These are phyloP conservation scores for Ophiosphaerella korrae DNA, from an alignment of 2,329 filamentous ascomycete genomes.

Conservation along the genomic window DNA sequence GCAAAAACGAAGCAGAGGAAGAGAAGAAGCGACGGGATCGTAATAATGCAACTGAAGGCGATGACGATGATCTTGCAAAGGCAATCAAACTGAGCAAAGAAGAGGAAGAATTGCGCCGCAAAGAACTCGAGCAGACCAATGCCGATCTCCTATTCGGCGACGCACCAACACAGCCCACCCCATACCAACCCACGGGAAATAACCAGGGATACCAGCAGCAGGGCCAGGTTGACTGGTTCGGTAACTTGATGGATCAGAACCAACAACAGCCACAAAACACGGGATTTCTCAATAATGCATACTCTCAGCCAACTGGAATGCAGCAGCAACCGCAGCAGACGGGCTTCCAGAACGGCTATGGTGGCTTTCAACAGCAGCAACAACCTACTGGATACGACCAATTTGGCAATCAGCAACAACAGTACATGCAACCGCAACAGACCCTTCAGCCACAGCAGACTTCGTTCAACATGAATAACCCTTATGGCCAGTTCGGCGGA, in stretches of 20 bases:
- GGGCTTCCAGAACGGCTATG: slow-evolving; percentile 71
- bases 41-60: slow-evolving; percentile 51
- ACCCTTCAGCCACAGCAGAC: slow-evolving; percentile 64
- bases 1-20: slow-evolving; percentile 93
- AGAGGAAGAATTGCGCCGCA: slow-evolving; percentile 86
- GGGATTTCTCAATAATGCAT: slow-evolving; percentile 70
- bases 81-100: slow-evolving; percentile 93
- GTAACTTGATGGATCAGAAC: slow-evolving; percentile 83
- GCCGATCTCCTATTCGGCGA: slow-evolving; percentile 89
- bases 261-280: slow-evolving; percentile 66
- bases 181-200: slow-evolving; percentile 83
- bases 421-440: slow-evolving; percentile 44
- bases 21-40: slow-evolving; percentile 73
- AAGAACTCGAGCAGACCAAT: slow-evolving; percentile 85
- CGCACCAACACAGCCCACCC: slow-evolving; percentile 64
- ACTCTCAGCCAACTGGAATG: slow-evolving; percentile 79
- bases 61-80: slow-evolving; percentile 90
- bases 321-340: slow-evolving; percentile 63
- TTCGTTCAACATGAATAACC: slow-evolving; percentile 57
- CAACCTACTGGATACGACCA: slow-evolving; percentile 74
- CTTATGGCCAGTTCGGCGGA: slow-evolving; percentile 44
- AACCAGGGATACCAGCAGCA: slow-evolving; percentile 99
- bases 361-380: slow-evolving; percentile 52
- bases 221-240: slow-evolving; percentile 94
- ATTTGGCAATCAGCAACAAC: slow-evolving; percentile 42